Conservation (phyloP, 2,329 filamentous ascomycete species). For the Trichoderma sp. region DNA sequence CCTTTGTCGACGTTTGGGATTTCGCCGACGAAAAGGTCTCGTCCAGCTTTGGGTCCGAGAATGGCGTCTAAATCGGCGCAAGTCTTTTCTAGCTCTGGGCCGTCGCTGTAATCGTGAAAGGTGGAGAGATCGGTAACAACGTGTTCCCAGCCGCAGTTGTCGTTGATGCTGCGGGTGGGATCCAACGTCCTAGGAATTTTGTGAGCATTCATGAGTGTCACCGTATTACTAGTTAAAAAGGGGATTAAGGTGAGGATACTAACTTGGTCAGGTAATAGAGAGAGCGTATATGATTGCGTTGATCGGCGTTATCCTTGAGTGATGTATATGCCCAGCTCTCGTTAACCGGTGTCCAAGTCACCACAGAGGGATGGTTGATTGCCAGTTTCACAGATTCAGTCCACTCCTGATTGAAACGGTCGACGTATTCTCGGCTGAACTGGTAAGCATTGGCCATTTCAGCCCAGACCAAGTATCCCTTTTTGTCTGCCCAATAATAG, state of each 20-base stretch:
- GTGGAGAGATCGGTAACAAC: slow-evolving; percentile 62
- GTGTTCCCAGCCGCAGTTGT: slow-evolving; percentile 72
- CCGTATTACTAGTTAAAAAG: neutral
- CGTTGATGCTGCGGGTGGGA: slow-evolving; percentile 62
- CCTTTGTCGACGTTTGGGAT: slow-evolving; percentile 45
- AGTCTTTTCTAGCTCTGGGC: slow-evolving; percentile 50
- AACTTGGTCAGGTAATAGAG: slow-evolving; percentile 65
- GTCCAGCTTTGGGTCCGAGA: slow-evolving; percentile 49
- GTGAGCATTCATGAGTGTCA: neutral
- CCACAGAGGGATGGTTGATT: slow-evolving; percentile 62
- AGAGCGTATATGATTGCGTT: slow-evolving; percentile 62
- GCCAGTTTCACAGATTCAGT: slow-evolving; percentile 59
- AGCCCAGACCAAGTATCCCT: slow-evolving; percentile 62
- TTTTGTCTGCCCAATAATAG: slow-evolving; percentile 58
- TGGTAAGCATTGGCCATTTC: slow-evolving; percentile 65
- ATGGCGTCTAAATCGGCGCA: slow-evolving; percentile 54
- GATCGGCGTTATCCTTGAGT: slow-evolving; percentile 53
- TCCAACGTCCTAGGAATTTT: slow-evolving; percentile 48
- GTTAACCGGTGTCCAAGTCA: slow-evolving; percentile 67
- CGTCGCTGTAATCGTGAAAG: slow-evolving; percentile 67
- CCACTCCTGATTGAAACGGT: slow-evolving; percentile 64
- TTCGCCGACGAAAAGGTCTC: slow-evolving; percentile 53
- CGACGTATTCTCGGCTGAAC: slow-evolving; percentile 56
- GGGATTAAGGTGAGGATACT: slow-evolving; percentile 18
- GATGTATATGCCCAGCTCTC: slow-evolving; percentile 62